Evolutionary conservation across 1,284 basidiomycete species (phyloP).

Genomic region (Ganoderma sinense): DNA sequence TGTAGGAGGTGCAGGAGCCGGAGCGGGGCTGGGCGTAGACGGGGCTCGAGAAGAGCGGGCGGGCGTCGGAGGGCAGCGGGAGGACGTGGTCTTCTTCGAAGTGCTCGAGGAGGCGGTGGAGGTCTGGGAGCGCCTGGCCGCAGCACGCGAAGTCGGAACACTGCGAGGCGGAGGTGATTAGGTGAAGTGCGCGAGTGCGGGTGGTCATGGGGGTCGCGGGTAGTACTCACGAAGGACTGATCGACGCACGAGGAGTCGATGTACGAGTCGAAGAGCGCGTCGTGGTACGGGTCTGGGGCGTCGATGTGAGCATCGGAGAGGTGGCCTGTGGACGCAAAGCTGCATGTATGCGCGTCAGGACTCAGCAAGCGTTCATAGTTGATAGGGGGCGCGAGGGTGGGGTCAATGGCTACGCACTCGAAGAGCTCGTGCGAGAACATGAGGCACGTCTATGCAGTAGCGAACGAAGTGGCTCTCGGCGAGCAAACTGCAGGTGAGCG

Average conservation of each 20-base stretch:
- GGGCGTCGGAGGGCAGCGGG: slow-evolving; percentile 44
- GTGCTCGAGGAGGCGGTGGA: slow-evolving; percentile 75
- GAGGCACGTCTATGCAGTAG: slow-evolving; percentile 5
- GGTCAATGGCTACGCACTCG: slow-evolving; percentile 9
- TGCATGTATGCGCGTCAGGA: slow-evolving; percentile 1
- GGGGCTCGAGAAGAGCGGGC: slow-evolving; percentile 34
- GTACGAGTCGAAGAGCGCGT: slow-evolving; percentile 26
- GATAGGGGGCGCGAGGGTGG: neutral
- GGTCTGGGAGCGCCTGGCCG: slow-evolving; percentile 62
- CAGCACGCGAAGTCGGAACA: slow-evolving; percentile 75
- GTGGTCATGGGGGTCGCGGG: neutral
- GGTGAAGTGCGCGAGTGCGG: neutral
- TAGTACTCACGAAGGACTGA: slow-evolving; percentile 29
- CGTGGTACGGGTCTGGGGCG: slow-evolving; percentile 3
- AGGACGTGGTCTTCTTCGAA: slow-evolving; percentile 67
- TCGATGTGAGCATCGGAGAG: slow-evolving; percentile 4
- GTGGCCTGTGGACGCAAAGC: slow-evolving; percentile 11
- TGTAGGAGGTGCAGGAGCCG: slow-evolving; percentile 34
- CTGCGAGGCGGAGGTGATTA: slow-evolving; percentile 38
- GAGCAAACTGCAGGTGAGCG: slow-evolving; percentile 2
- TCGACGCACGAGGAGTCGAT: slow-evolving; percentile 21
- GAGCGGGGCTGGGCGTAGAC: slow-evolving; percentile 24
- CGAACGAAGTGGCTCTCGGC: neutral
- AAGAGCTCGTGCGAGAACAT: slow-evolving; percentile 20
- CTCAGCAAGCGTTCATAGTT: too few species aligned